phyloP scores from a whole-genome alignment of 2,329 filamentous ascomycete species.

The Beauveria australis region DNA sequence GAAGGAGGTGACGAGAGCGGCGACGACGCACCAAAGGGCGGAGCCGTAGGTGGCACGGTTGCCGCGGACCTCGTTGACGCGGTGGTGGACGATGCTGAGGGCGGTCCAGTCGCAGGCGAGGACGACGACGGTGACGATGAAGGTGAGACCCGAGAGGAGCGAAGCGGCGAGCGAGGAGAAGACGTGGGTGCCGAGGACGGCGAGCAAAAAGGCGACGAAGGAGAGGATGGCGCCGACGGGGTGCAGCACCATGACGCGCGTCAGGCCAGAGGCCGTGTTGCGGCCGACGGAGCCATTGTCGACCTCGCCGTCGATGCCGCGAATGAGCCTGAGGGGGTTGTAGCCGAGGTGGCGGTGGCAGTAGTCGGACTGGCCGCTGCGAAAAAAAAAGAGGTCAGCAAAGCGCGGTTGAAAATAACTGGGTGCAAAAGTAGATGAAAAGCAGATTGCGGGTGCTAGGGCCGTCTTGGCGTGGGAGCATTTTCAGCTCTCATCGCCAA shows the following conservation, averaged over 20 bases:
- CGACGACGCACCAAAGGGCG: slow-evolving; percentile 53
- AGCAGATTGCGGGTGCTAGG: not conserved
- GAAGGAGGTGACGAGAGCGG: slow-evolving; percentile 44
- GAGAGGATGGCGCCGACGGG: slow-evolving; percentile 48
- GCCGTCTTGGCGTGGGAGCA: not conserved
- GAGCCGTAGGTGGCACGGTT: slow-evolving; percentile 41
- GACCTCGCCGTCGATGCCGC: slow-evolving; percentile 24
- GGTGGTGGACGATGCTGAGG: slow-evolving; percentile 44
- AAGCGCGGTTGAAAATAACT: not conserved
- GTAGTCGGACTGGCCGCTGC: slow-evolving; percentile 37
- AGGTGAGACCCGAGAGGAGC: slow-evolving; percentile 40
- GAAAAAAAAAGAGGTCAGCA: not conserved
- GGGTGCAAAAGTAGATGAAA: not conserved
- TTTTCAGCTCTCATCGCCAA: not conserved
- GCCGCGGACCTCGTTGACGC: slow-evolving; percentile 38
- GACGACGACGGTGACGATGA: slow-evolving; percentile 38
- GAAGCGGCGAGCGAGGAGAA: slow-evolving; percentile 43
- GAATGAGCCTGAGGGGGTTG: slow-evolving; percentile 39
- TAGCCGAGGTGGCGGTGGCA: slow-evolving; percentile 44
- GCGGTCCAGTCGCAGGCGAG: slow-evolving; percentile 50
- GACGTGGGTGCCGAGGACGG: slow-evolving; percentile 36
- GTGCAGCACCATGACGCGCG: slow-evolving; percentile 54
- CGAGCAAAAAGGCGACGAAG: slow-evolving; percentile 45
- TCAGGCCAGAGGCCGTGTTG: slow-evolving; percentile 40
- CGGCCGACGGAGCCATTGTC: slow-evolving; percentile 34